Percentiles rank a stretch among this genome's conserved stretches.
Conservation (phyloP, 2,329 filamentous ascomycete genomes). For the Paramyrothecium sp. region DNA sequence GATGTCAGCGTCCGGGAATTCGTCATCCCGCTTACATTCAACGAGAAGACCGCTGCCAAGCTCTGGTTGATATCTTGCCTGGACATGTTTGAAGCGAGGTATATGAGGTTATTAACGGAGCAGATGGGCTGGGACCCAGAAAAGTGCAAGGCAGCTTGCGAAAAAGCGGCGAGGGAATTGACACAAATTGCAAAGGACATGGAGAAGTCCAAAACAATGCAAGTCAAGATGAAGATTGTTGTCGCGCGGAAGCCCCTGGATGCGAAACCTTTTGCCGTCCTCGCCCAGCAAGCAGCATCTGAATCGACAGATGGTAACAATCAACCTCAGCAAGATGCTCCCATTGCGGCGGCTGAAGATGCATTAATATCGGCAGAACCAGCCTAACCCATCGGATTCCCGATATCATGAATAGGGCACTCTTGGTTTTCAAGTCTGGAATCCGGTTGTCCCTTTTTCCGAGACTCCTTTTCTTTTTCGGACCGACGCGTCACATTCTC, state of each 20-base stretch:
- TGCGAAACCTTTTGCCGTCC: slow-evolving; percentile 2
- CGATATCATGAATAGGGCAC: too few species aligned
- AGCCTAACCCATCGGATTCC: too few species aligned
- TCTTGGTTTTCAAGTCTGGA: too few species aligned
- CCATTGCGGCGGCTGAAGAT: too few species aligned
- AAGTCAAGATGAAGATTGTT: slow-evolving; percentile 46
- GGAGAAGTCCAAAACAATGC: slow-evolving; percentile 38
- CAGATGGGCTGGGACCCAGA: slow-evolving; percentile 52
- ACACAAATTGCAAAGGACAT: slow-evolving; percentile 46
- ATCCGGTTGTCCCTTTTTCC: too few species aligned
- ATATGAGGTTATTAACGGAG: slow-evolving; percentile 49
- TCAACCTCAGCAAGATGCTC: too few species aligned
- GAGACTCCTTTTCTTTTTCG: neutral
- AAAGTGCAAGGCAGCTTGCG: slow-evolving; percentile 45
- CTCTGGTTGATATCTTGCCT: slow-evolving; percentile 53
- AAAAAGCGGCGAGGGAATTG: slow-evolving; percentile 46
- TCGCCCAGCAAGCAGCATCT: too few species aligned
- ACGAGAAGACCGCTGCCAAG: slow-evolving; percentile 45
- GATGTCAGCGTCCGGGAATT: slow-evolving; percentile 48
- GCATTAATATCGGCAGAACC: too few species aligned
- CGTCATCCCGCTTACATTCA: slow-evolving; percentile 45
- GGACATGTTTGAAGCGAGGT: slow-evolving; percentile 48
- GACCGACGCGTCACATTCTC: neutral
- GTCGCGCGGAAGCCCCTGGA: slow-evolving; percentile 48
- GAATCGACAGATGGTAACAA: too few species aligned